phyloP scores from a whole-genome alignment of 2,329 filamentous ascomycete genomes.

The Pestalotiopsis sp. region DNA sequence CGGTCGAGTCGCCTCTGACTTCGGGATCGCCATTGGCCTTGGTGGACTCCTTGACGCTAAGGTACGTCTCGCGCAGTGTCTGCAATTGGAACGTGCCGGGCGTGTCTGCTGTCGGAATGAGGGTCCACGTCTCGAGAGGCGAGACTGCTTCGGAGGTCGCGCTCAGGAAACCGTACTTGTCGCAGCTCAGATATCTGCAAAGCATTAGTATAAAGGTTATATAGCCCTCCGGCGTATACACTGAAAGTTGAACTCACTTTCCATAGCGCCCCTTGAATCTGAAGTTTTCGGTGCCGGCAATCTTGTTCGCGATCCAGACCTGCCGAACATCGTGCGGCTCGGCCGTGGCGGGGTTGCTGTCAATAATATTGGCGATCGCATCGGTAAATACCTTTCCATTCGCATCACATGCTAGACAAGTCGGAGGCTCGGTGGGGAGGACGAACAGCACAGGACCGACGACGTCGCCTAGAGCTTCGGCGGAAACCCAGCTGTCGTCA shows the following conservation, averaged over 20 bases:
- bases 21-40: conserved; percentile 58
- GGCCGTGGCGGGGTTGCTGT: conserved; percentile 78
- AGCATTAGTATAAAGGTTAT: conserved; percentile 13
- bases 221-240: background rate
- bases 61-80: conserved; percentile 70
- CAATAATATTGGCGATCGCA: conserved; percentile 83
- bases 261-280: conserved; percentile 92
- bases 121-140: conserved; percentile 77
- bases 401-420: conserved; percentile 82
- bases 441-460: conserved; percentile 83
- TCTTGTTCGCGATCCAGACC: conserved; percentile 88
- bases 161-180: conserved; percentile 77
- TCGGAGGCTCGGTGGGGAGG: conserved; percentile 72
- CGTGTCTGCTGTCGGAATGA: conserved; percentile 66
- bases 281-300: conserved; percentile 79
- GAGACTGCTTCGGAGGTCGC: conserved; percentile 82
- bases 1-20: conserved; percentile 75
- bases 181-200: conserved; percentile 78
- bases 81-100: conserved; percentile 76
- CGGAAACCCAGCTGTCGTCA: conserved; percentile 91
- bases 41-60: conserved; percentile 61
- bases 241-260: conserved; percentile 52
- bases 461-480: conserved; percentile 74
- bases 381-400: conserved; percentile 85
- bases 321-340: conserved; percentile 96